Base-by-base conservation (phyloP, 176 grass and related monocot genomes). In the Elaeis guineensis region DNA sequence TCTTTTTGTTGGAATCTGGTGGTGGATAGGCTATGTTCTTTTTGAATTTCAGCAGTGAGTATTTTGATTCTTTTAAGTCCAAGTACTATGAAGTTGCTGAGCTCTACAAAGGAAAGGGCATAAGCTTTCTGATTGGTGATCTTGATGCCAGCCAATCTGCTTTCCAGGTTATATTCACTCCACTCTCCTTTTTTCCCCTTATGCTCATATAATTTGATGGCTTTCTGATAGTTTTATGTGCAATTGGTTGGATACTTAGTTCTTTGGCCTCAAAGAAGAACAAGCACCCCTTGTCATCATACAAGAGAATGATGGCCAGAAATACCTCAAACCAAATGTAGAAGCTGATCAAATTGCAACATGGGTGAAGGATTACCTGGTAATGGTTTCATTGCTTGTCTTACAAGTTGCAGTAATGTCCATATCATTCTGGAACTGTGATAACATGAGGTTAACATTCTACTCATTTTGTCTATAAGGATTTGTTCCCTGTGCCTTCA, bases 91-190 rank as follows among this genome's bases (percentile, higher is more conserved):
- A 80, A 69, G 79, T 79, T 58, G 93, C 93, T 54, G 78, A 55
- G 71, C 67, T 78, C 48, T 88, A 83, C 57, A 89, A 68, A 54
- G 77, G 72, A 32, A 76, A 86, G 60, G 89, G 89, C 58, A 73
- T 98, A 29, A 98, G 57, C 63, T 98, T 92, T 77, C 75, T 98
- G 66, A 85, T 92, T 62, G 93, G 79, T 57, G 87, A 98, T 50
- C 70, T 87, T 76, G 78, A 76, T 32, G 64, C 81, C 0, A 76
- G 66, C 65, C 75, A 78, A 26, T 66, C 66, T 49, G 87, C 70
- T 58, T 89, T 98, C 48, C 30, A 98, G 87, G 93, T 98, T 55
- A 5, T 61, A 21, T 60, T 64, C 8, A 15, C 49, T 25, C 25
- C 64, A 54, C 48, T 76, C 55, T 59, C 32, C 29, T 25, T 35